These are phyloP conservation scores for Penicillium janthinellum DNA, from an alignment of 2,329 filamentous ascomycete species.

Conservation along the genomic window DNA sequence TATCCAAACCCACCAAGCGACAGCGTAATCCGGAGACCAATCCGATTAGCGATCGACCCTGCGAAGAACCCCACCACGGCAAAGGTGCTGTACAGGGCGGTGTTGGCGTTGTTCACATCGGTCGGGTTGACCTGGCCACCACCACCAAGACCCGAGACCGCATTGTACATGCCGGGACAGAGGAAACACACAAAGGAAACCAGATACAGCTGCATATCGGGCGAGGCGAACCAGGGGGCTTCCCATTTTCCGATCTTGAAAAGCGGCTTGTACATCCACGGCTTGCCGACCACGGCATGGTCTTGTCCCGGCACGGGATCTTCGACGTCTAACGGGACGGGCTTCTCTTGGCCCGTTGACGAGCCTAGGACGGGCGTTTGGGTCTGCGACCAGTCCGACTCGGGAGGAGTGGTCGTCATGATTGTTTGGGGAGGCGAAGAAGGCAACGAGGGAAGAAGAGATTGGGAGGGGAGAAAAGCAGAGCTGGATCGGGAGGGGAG, in stretches of 20 bases:
- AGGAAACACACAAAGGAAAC: conserved; percentile 72
- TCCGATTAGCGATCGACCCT: conserved; percentile 52
- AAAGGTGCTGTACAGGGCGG: conserved; percentile 73
- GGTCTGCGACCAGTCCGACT: conserved; percentile 14
- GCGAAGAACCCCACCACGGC: conserved; percentile 66
- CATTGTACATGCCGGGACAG: conserved; percentile 74
- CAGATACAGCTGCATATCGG: conserved; percentile 70
- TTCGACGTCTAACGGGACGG: conserved; percentile 35
- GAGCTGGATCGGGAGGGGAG: background rate
- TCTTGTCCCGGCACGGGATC: conserved; percentile 30
- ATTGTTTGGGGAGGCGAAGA: conserved; percentile 2
- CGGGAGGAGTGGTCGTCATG: conserved; percentile 20
- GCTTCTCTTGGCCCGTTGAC: conserved; percentile 12
- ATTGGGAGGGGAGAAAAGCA: background rate
- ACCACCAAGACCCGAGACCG: conserved; percentile 65
- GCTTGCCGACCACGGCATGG: conserved; percentile 33
- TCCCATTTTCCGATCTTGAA: conserved; percentile 57
- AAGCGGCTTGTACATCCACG: conserved; percentile 68
- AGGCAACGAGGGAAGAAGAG: background rate
- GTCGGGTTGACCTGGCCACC: conserved; percentile 60
- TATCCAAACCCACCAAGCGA: conserved; percentile 52
- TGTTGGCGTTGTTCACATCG: conserved; percentile 67
- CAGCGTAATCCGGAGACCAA: conserved; percentile 47
- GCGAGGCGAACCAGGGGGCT: conserved; percentile 71
- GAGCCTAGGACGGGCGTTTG: conserved; percentile 10